Evolutionary conservation across 2,329 filamentous ascomycete genomes (phyloP), one percentile per base, ranked within the genome.

Genomic region (Pseudogymnoascus destructans): DNA sequence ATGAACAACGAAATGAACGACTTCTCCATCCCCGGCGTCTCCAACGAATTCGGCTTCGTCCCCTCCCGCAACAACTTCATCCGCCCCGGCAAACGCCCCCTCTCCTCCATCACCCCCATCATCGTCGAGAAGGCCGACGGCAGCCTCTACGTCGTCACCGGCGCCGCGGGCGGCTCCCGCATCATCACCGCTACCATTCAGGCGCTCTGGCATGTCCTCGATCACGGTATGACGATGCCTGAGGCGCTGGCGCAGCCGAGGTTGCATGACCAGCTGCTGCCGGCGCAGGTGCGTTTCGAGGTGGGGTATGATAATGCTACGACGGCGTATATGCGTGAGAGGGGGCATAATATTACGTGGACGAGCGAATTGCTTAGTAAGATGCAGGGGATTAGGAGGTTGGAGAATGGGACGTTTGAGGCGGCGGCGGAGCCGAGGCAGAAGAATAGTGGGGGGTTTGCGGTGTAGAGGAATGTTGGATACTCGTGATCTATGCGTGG

Each of bases 31-130:
- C 91, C 92, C 0, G 81, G 81, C 57, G 74, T 78, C 1, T 78
- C 77, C 59, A 95, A 95, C 69, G 82, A 84, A 23, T 97, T 96
- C 69, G 90, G 89, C 57, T 95, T 89, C 73, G 79, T 85, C 46
- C 90, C 92, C 1, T 85, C 82, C 0, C 80, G 82, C 3, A 79
- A 84, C 46, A 96, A 97, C 76, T 96, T 83, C 69, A 83, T 96
- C 69, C 79, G 82, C 4, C 82, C 89, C 0, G 78, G 81, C 54
- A 96, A 96, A 71, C 81, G 92, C 0, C 89, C 91, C 0, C 74
- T 96, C 3, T 91, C 86, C 1, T 91, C 86, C 62, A 90, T 93
- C 64, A 83, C 86, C 0, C 89, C 91, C 3, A 76, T 89, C 59
- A 91, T 95, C 57, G 80, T 85, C 62, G 87, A 91, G 65, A 73